A percentile compares a stretch with the other conserved stretches of the same genome.
These are phyloP conservation scores for Penicillium hordei DNA, from an alignment of 2,329 filamentous ascomycete genomes.

Conservation along the genomic window DNA sequence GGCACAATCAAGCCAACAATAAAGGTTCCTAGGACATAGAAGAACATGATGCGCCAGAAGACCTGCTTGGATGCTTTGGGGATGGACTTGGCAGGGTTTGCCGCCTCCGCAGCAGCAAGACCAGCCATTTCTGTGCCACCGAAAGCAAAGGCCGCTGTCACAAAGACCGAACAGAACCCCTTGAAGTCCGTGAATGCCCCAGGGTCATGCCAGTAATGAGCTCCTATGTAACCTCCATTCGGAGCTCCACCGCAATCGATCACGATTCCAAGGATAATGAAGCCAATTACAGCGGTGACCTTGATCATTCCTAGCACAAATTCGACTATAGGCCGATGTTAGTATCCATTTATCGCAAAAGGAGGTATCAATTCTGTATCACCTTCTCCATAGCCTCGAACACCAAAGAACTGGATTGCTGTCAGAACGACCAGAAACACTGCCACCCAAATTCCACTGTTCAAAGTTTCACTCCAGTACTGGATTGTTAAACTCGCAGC, in stretches of 20 bases:
- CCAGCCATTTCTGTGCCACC: conserved; percentile 56
- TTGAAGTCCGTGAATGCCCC: conserved; percentile 52
- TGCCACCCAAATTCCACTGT: conserved; percentile 57
- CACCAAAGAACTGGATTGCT: conserved; percentile 57
- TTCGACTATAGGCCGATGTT: conserved; percentile 46
- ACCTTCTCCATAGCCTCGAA: conserved; percentile 48
- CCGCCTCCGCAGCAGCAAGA: conserved; percentile 54
- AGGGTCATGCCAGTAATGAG: conserved; percentile 30
- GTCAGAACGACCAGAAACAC: conserved; percentile 55
- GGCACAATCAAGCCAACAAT: conserved; percentile 50
- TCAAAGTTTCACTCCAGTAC: conserved; percentile 54
- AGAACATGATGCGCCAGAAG: conserved; percentile 53
- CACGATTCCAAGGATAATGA: conserved; percentile 76
- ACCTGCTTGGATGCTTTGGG: conserved; percentile 52
- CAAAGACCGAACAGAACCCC: conserved; percentile 58
- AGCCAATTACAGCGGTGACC: conserved; percentile 59
- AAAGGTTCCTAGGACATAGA: conserved; percentile 50
- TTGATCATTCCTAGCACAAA: conserved; percentile 60
- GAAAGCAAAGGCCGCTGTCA: conserved; percentile 59
- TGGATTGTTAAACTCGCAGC: conserved; percentile 56
- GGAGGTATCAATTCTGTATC: not conserved
- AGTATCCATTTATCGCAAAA: not conserved
- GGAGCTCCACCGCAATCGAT: conserved; percentile 47
- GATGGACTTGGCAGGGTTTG: conserved; percentile 52
- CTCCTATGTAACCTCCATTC: conserved; percentile 44